Base-by-base conservation (phyloP, 192 early-diverging fungal species). In the Jimgerdemannia flammicorona region DNA sequence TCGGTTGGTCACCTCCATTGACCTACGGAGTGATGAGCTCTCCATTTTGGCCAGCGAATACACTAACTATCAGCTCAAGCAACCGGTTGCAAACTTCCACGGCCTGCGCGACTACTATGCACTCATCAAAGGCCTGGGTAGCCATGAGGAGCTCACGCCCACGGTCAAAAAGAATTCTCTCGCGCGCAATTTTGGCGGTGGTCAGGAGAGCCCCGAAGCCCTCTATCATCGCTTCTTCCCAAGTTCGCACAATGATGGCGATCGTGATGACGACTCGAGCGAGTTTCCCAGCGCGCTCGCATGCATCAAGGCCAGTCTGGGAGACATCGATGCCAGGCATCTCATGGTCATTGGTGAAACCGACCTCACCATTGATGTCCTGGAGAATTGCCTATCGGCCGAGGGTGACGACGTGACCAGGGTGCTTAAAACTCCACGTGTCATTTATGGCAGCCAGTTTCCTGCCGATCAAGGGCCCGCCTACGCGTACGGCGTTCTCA, bases 341-440 rank as follows among this genome's bases (percentile, higher is more conserved):
- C 39, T 75, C 49, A 75, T 75, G 74, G 69, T 75, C n/a, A 75
- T 75, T 75, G 68, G 74, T 4, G 70, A 75, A 70, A 75, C 67
- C 41, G 74, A 75, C 43, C 70, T 64, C 19, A 75, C 70, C 18
- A 42, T 75, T 9, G 40, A 71, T 18, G 39, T 75, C 3, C 29
- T 75, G 49, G 68, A 64, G 6, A 72, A 77, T 77, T n/a, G 64
- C 74, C 6, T 70, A 70, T 40, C 49, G 70, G 20, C 3, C n/a
- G 14, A 17, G 40, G 19, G 71, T 20, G 75, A 77, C 14, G 14
- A 59, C 49, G 49, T 2, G 49, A 14, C 49, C 49, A 59, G 14
- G 49, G 49, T 10, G 19, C 19, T 71, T 40, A 71, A 71, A 2
- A 20, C 3, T 71, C 54, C 19, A 1, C 54, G 41, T 6, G 73